Percentiles rank a stretch among this genome's conserved stretches.
Evolutionary conservation across 2,329 filamentous ascomycete genomes (phyloP).

Genomic region (Sporothrix curviconia): DNA sequence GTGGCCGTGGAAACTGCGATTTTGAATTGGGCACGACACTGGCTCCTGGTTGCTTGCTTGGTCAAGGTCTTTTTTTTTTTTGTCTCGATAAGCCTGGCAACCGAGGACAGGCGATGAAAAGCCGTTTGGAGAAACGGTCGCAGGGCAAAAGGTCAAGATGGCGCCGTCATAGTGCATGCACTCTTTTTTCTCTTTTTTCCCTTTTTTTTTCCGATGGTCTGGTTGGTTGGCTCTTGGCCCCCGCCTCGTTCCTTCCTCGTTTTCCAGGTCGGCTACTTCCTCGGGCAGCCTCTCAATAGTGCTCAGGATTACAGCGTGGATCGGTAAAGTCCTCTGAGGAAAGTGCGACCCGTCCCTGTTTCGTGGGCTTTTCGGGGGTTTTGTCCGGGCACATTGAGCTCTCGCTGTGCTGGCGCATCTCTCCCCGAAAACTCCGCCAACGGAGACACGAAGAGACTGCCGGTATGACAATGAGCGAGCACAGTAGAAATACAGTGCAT

Average conservation of each 20-base stretch:
- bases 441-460: background rate
- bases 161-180: background rate
- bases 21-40: background rate
- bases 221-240: too few species aligned
- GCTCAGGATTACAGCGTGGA: background rate
- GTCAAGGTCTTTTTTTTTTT: background rate
- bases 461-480: background rate
- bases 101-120: background rate
- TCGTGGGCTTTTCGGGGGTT: background rate
- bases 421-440: constrained; percentile 13
- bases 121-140: constrained; percentile 1
- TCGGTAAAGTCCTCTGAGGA: background rate
- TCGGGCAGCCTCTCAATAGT: background rate
- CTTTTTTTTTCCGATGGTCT: background rate
- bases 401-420: constrained; percentile 2
- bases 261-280: background rate
- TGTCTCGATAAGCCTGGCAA: background rate
- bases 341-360: background rate
- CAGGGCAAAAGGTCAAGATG: background rate
- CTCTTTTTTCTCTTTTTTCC: background rate
- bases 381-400: background rate
- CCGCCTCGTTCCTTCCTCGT: background rate
- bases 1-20: background rate
- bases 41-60: background rate
- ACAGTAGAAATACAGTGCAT: background rate